phyloP scores from a whole-genome alignment of 1,139 yeast genomes.

The Kodamaea anthophila region DNA sequence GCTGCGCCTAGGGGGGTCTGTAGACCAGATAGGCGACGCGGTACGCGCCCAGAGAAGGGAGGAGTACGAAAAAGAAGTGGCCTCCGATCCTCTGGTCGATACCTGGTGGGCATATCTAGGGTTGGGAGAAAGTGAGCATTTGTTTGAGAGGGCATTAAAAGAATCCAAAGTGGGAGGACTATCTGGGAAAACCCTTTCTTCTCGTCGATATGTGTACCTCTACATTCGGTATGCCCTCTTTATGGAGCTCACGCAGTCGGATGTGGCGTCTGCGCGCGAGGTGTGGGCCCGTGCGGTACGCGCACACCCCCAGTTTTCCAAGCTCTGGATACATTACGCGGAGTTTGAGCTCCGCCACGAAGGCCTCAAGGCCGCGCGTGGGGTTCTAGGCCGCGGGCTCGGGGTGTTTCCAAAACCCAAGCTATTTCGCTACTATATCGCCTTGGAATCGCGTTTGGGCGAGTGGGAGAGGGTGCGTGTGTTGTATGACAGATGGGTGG shows the following conservation, averaged over 20 bases:
- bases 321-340: constrained; percentile 67
- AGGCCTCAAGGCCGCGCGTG: constrained; percentile 50
- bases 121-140: constrained; percentile 2
- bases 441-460: constrained; percentile 47
- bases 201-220: constrained; percentile 66
- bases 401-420: constrained; percentile 57
- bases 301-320: constrained; percentile 56
- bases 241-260: constrained; percentile 47
- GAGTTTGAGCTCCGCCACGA: constrained; percentile 67
- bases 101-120: constrained; percentile 75
- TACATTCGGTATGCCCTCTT: constrained; percentile 66
- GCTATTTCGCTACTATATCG: constrained; percentile 59
- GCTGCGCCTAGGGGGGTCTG: constrained; percentile 60
- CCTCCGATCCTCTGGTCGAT: constrained; percentile 52
- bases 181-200: constrained; percentile 15
- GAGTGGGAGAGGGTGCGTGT: constrained; percentile 76
- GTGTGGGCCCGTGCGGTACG: constrained; percentile 47
- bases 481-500: constrained; percentile 64
- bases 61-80: constrained; percentile 47
- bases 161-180: constrained; percentile 5
- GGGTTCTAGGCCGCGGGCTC: constrained; percentile 64
- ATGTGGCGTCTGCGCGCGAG: constrained; percentile 42
- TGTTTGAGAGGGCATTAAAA: not conserved
- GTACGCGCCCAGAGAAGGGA: constrained; percentile 48
- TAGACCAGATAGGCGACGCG: constrained; percentile 46